These are phyloP conservation scores for Dictyostelium discoideum DNA, from an alignment of 78 protist species.

Conservation along the genomic window DNA sequence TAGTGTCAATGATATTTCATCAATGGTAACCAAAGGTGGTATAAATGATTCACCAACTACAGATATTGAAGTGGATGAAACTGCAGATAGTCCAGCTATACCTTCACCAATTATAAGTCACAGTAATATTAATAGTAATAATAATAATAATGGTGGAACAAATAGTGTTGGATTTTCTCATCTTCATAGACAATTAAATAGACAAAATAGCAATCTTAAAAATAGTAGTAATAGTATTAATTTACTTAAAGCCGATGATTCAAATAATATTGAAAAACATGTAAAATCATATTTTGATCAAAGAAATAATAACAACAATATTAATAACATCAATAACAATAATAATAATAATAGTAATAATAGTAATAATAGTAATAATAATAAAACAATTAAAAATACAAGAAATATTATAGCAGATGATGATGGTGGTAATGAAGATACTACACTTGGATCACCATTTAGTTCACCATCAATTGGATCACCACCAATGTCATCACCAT, in stretches of 20 bases:
- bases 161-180: background rate
- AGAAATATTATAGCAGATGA: background rate
- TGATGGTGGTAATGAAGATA: background rate
- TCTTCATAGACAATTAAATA: background rate
- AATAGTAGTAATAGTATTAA: background rate
- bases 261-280: background rate
- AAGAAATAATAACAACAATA: too few species aligned
- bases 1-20: background rate
- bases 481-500: background rate
- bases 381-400: background rate
- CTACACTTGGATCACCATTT: slow-evolving; percentile 2
- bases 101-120: background rate
- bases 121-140: background rate
- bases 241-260: background rate
- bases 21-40: background rate
- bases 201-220: background rate
- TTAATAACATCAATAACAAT: background rate
- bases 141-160: background rate
- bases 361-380: background rate
- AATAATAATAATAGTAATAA: background rate
- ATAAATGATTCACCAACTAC: background rate
- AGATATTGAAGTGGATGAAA: background rate
- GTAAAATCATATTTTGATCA: background rate
- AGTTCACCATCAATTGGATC: background rate
- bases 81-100: background rate